Percentiles rank a stretch among this genome's conserved stretches.
Conservation (phyloP, 1,284 basidiomycete species). For the Leccinum pallidistipes region DNA sequence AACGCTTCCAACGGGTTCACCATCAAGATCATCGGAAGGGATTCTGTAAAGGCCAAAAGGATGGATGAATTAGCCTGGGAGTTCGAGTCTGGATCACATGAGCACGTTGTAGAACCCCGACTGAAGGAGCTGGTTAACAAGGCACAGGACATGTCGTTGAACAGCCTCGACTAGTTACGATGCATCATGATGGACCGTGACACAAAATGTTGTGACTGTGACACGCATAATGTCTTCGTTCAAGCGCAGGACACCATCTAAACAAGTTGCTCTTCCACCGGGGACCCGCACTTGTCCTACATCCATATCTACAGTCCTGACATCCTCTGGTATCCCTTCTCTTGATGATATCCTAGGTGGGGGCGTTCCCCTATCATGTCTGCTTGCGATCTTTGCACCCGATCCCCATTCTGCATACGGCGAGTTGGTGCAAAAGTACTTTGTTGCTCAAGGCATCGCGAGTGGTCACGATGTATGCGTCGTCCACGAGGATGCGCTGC, state of each 20-base stretch:
- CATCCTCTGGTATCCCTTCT: slow-evolving; percentile 89
- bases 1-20: slow-evolving; percentile 42
- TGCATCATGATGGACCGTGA: slow-evolving; percentile 3
- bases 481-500: slow-evolving; percentile 56
- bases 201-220: slow-evolving; percentile 17
- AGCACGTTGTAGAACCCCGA: neutral
- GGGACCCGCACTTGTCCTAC: slow-evolving; percentile 70
- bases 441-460: slow-evolving; percentile 82
- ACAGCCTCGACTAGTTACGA: slow-evolving; percentile 28
- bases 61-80: slow-evolving; percentile 1
- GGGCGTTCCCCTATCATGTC: slow-evolving; percentile 85
- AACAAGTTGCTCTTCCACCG: slow-evolving; percentile 41
- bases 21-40: slow-evolving; percentile 32
- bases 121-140: slow-evolving; percentile 16
- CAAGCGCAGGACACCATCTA: slow-evolving; percentile 63
- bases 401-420: slow-evolving; percentile 87
- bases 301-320: slow-evolving; percentile 60
- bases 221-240: slow-evolving; percentile 74
- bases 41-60: slow-evolving; percentile 7
- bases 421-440: slow-evolving; percentile 86
- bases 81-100: neutral
- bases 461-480: slow-evolving; percentile 69
- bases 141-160: slow-evolving; percentile 22
- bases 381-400: slow-evolving; percentile 73
- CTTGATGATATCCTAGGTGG: slow-evolving; percentile 96